Conservation (phyloP, 495 filamentous ascomycete species). For the Rhypophila decipiens region DNA sequence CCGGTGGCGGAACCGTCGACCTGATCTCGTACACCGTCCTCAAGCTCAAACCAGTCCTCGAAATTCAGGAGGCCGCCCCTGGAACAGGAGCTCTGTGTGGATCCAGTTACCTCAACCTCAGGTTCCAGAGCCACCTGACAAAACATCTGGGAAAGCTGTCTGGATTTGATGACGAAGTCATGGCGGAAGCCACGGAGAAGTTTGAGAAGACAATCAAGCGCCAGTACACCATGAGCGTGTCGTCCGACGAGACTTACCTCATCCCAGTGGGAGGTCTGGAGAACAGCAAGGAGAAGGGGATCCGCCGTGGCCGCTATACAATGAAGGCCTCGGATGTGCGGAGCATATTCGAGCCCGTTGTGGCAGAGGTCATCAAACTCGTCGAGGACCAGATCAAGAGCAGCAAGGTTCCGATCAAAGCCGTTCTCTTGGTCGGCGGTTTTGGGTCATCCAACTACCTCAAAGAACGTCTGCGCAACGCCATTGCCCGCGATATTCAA, state of each 20-base stretch:
- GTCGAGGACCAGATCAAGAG: slow-evolving; percentile 51
- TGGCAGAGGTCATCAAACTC: slow-evolving; percentile 50
- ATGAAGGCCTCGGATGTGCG: slow-evolving; percentile 36
- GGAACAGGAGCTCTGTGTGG: slow-evolving; percentile 53
- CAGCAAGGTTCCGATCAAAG: slow-evolving; percentile 37
- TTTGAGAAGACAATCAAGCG: slow-evolving; percentile 33
- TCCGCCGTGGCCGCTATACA: slow-evolving; percentile 21
- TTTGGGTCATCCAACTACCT: slow-evolving; percentile 66
- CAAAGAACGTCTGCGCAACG: slow-evolving; percentile 44
- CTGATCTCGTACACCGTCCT: slow-evolving; percentile 51
- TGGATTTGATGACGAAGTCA: slow-evolving; percentile 29
- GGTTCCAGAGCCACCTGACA: slow-evolving; percentile 41
- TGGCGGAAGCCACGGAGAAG: slow-evolving; percentile 29
- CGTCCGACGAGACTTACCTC: slow-evolving; percentile 21
- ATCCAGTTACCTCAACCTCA: slow-evolving; percentile 47
- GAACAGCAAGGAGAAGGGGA: slow-evolving; percentile 20
- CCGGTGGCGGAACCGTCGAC: slow-evolving; percentile 55
- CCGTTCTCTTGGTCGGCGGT: slow-evolving; percentile 65
- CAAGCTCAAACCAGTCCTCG: slow-evolving; percentile 37
- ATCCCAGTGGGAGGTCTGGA: slow-evolving; percentile 28
- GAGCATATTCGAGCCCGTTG: slow-evolving; percentile 52
- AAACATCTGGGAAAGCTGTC: slow-evolving; percentile 23
- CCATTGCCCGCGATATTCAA: slow-evolving; percentile 30
- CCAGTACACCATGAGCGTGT: slow-evolving; percentile 18
- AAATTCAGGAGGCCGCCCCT: slow-evolving; percentile 41